Conservation (phyloP, 2,329 filamentous ascomycete genomes). For the Neofusicoccum umdonicola region DNA sequence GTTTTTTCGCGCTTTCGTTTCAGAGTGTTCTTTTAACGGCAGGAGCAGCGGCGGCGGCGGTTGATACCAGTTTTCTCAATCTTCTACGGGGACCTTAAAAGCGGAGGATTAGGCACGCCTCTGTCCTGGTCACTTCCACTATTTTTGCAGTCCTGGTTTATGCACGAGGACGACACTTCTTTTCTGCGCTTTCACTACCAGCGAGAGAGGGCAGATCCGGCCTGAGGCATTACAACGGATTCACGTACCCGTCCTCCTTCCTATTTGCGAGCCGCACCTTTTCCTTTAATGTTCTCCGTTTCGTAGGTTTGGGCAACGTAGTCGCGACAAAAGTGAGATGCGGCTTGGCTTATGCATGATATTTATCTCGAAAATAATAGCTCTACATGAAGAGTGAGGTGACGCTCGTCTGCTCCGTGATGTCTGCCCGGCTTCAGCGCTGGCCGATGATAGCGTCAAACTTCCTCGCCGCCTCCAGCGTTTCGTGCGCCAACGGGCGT, state of each 20-base stretch:
- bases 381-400: neutral
- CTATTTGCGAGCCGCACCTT: conserved; percentile 11
- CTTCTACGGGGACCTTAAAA: conserved; percentile 9
- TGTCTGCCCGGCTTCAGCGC: neutral
- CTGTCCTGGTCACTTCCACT: conserved; percentile 16
- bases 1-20: conserved; percentile 12
- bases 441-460: neutral
- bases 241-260: neutral
- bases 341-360: conserved; percentile 16
- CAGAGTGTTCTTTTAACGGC: conserved; percentile 4
- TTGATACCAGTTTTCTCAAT: conserved; percentile 17
- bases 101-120: conserved; percentile 14
- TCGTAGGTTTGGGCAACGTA: conserved; percentile 16
- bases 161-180: conserved; percentile 15
- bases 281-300: conserved; percentile 15
- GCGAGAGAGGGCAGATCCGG: conserved; percentile 10
- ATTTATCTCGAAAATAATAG: conserved; percentile 15
- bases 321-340: conserved; percentile 15
- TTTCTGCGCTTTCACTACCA: conserved; percentile 12
- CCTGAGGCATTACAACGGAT: conserved; percentile 13
- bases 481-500: neutral
- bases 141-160: conserved; percentile 13
- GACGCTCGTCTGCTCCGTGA: too few species aligned
- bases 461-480: neutral
- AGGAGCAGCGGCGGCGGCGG: conserved; percentile 15